Conservation (phyloP, 768 basidiomycete genomes). For the Kwoniella dendrophila region DNA sequence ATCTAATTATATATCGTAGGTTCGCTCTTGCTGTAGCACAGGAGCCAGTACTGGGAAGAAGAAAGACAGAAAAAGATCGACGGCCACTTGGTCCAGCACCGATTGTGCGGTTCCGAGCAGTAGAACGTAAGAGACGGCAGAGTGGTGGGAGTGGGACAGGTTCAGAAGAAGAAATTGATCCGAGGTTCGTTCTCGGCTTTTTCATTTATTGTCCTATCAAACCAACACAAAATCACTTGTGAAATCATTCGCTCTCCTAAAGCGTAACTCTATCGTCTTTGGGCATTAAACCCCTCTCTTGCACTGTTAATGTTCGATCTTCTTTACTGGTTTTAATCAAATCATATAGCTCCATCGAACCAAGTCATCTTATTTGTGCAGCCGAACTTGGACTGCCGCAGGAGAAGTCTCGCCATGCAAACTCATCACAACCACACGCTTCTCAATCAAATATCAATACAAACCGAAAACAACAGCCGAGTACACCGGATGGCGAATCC, state of each 20-base stretch:
- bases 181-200: slow-evolving; percentile 23
- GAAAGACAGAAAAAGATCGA: slow-evolving; percentile 50
- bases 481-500: not conserved
- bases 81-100: slow-evolving; percentile 47
- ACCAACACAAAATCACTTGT: not conserved
- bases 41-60: slow-evolving; percentile 40
- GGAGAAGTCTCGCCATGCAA: not conserved
- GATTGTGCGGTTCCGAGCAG: slow-evolving; percentile 36
- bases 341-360: slow-evolving; percentile 31
- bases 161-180: slow-evolving; percentile 40
- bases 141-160: slow-evolving; percentile 23
- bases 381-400: slow-evolving; percentile 28
- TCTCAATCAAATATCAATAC: too few relatives aligned
- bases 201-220: not conserved
- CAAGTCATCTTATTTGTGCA: slow-evolving; percentile 38
- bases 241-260: not conserved
- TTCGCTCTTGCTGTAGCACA: slow-evolving; percentile 40
- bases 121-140: slow-evolving; percentile 26
- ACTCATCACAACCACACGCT: not conserved
- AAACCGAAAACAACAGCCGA: not conserved
- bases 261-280: not conserved
- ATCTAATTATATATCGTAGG: slow-evolving; percentile 14
- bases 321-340: not conserved
- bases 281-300: not conserved
- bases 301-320: not conserved